Evolutionary conservation across 202 grass and related monocot species (phyloP).

Genomic region (Zizania palustris): DNA sequence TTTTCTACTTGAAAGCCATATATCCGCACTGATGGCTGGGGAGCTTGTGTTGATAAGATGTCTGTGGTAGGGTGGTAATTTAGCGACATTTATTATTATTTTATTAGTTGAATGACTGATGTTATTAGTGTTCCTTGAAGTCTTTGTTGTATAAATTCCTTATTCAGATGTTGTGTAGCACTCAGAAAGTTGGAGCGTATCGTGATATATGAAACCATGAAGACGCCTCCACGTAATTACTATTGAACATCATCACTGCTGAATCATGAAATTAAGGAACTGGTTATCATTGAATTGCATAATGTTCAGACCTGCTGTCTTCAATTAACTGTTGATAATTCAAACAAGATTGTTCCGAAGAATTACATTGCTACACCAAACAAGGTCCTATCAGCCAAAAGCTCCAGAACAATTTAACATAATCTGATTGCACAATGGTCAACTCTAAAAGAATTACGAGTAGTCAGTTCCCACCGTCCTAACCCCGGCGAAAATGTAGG

Average conservation of each 20-base stretch:
- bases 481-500: constrained; percentile 15
- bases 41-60: constrained; percentile 28
- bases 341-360: constrained; percentile 17
- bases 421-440: constrained; percentile 15
- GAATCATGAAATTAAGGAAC: neutral
- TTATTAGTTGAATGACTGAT: neutral
- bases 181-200: too few species aligned
- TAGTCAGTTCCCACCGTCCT: neutral
- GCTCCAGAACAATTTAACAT: constrained; percentile 4
- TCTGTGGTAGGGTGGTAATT: neutral
- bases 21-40: neutral
- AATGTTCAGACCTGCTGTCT: constrained; percentile 8
- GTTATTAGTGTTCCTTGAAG: neutral
- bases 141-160: constrained; percentile 26
- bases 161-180: neutral
- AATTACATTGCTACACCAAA: constrained; percentile 1
- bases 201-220: too few species aligned
- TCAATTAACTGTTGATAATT: neutral
- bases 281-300: neutral
- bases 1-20: neutral
- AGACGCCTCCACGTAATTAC: too few species aligned
- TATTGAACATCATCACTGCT: neutral
- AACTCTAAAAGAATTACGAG: constrained; percentile 40
- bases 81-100: neutral
- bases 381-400: constrained; percentile 2